Conservation (phyloP, 179 eudicot species). For the Spergularia azorica region DNA sequence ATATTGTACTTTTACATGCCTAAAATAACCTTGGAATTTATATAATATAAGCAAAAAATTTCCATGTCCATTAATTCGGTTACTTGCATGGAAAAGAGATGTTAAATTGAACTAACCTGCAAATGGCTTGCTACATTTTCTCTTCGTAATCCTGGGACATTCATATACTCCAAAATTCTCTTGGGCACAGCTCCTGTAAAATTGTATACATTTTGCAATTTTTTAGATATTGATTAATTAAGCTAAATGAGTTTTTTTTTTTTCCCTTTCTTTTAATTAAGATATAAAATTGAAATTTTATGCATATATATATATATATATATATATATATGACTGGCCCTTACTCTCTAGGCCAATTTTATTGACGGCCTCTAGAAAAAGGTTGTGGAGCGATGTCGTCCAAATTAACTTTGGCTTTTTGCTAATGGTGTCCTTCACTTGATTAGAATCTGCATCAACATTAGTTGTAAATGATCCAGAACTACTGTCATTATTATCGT, state of each 20-base stretch:
- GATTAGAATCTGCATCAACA: background rate
- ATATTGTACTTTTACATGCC: background rate
- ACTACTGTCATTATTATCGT: background rate
- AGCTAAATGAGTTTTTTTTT: too few species aligned
- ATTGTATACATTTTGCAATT: background rate
- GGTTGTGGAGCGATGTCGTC: conserved; percentile 53
- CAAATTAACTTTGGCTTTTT: conserved; percentile 50
- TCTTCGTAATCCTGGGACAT: conserved; percentile 34
- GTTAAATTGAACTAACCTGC: conserved; percentile 19
- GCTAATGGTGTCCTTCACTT: background rate
- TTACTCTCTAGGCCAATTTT: conserved; percentile 55
- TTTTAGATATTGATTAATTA: too few species aligned
- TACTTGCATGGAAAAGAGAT: too few species aligned
- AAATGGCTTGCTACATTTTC: conserved; percentile 39
- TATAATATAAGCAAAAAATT: too few species aligned
- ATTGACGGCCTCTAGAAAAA: conserved; percentile 51
- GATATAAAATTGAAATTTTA: background rate
- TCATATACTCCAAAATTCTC: conserved; percentile 31
- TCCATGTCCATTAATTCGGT: too few species aligned
- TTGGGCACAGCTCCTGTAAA: conserved; percentile 33
- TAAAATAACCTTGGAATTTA: background rate
- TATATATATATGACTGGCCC: background rate
- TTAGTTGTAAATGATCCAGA: background rate
- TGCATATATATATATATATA: too few species aligned
- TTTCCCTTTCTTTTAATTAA: too few species aligned